Percentiles rank a stretch among this genome's conserved stretches.
Evolutionary conservation across 257 asterid genomes (phyloP).

Genomic region (Nicotiana paniculata): DNA sequence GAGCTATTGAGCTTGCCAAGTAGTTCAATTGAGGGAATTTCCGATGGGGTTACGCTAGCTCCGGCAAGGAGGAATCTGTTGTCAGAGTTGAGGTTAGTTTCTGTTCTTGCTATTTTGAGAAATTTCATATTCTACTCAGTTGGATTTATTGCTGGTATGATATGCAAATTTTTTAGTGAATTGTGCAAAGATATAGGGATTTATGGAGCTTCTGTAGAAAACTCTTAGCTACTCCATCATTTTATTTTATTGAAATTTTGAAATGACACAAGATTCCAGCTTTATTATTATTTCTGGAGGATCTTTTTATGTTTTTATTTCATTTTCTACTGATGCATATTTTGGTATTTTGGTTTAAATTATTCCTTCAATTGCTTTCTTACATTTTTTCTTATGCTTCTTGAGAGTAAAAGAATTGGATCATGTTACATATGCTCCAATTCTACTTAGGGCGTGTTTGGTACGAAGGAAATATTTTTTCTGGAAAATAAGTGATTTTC

Average conservation of each 20-base stretch:
- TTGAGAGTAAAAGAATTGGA: background rate
- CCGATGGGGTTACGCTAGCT: constrained; percentile 22
- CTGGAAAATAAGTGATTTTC: no score
- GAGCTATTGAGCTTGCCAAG: constrained; percentile 19
- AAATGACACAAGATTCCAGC: background rate
- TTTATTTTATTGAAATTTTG: background rate
- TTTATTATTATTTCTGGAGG: background rate
- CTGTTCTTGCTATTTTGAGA: background rate
- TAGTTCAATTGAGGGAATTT: constrained; percentile 14
- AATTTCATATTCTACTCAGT: background rate
- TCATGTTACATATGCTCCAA: background rate
- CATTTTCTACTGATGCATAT: background rate
- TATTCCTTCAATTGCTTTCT: background rate
- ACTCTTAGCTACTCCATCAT: background rate
- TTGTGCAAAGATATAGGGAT: background rate
- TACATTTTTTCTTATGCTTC: background rate
- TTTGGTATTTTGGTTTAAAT: background rate
- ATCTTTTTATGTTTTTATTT: background rate
- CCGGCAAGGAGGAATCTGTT: constrained; percentile 51
- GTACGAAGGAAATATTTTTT: no score
- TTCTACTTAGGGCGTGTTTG: background rate
- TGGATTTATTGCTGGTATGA: background rate
- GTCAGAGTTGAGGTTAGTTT: constrained; percentile 43
- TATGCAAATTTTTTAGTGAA: background rate
- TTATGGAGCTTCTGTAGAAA: background rate